These are phyloP conservation scores for Penicillium soppii DNA, from an alignment of 495 filamentous ascomycete species.

Conservation along the genomic window DNA sequence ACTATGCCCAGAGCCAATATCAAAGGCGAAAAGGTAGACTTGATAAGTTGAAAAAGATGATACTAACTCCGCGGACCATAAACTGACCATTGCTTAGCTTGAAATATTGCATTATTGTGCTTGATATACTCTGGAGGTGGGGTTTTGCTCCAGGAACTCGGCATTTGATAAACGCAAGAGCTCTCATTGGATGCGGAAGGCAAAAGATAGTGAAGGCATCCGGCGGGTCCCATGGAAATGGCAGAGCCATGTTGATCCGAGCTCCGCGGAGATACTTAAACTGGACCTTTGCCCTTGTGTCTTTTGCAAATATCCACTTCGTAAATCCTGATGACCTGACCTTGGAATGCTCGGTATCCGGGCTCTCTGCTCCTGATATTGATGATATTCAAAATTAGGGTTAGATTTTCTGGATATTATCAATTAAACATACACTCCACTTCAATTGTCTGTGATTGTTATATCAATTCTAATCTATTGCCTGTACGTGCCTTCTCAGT, in stretches of 20 bases:
- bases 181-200: constrained; percentile 19
- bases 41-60: not conserved
- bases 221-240: constrained; percentile 2
- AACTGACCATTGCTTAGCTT: not conserved
- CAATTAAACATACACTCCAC: too few species aligned
- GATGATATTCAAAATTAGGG: too few species aligned
- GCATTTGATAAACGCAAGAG: constrained; percentile 20
- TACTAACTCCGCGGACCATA: constrained; percentile 5
- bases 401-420: too few species aligned
- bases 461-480: too few species aligned
- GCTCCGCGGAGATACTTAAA: constrained; percentile 29
- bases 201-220: constrained; percentile 13
- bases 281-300: not conserved
- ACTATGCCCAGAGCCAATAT: not conserved
- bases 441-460: too few species aligned
- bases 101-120: not conserved
- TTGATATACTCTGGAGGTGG: constrained; percentile 1
- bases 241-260: constrained; percentile 4
- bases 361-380: too few species aligned
- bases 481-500: too few species aligned
- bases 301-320: not conserved
- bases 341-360: not conserved
- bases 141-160: not conserved
- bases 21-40: not conserved
- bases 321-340: not conserved